Percentiles rank a stretch among this genome's conserved stretches.
Evolutionary conservation across 2,329 filamentous ascomycete species (phyloP).

Genomic region (Aspergillus hiratsukae): DNA sequence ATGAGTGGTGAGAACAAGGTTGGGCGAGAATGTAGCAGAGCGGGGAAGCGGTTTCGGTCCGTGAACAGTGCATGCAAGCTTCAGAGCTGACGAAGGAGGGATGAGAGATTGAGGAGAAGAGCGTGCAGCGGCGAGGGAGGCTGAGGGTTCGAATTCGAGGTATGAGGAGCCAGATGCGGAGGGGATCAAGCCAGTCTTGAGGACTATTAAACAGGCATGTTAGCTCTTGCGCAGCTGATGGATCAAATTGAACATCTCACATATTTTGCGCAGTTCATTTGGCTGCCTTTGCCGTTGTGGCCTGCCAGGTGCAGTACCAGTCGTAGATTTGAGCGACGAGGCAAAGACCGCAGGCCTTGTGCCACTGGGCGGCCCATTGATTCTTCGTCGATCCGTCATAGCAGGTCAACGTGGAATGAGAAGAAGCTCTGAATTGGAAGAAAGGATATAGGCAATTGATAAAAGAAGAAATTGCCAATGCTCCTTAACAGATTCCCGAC

Average conservation of each 20-base stretch:
- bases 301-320: constrained; percentile 45
- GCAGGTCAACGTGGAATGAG: constrained; percentile 17
- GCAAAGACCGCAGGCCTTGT: constrained; percentile 71
- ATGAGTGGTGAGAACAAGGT: constrained; percentile 85
- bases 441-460: not conserved
- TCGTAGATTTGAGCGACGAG: constrained; percentile 38
- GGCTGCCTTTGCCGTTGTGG: constrained; percentile 58
- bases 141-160: constrained; percentile 48
- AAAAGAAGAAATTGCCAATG: not conserved
- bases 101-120: constrained; percentile 46
- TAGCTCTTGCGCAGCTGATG: constrained; percentile 2
- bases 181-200: constrained; percentile 87
- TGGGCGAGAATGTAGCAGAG: constrained; percentile 86
- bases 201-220: constrained; percentile 51
- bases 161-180: constrained; percentile 90
- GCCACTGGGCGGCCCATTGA: constrained; percentile 78
- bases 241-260: constrained; percentile 52
- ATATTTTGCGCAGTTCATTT: constrained; percentile 78
- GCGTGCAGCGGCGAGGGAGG: constrained; percentile 41
- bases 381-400: constrained; percentile 81
- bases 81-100: constrained; percentile 63
- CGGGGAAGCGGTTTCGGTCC: constrained; percentile 86
- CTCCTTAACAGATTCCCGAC: not conserved
- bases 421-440: not conserved
- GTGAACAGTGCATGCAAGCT: constrained; percentile 89